Evolutionary conservation across 2,329 filamentous ascomycete genomes (phyloP).

Genomic region (Colletotrichum sojae): DNA sequence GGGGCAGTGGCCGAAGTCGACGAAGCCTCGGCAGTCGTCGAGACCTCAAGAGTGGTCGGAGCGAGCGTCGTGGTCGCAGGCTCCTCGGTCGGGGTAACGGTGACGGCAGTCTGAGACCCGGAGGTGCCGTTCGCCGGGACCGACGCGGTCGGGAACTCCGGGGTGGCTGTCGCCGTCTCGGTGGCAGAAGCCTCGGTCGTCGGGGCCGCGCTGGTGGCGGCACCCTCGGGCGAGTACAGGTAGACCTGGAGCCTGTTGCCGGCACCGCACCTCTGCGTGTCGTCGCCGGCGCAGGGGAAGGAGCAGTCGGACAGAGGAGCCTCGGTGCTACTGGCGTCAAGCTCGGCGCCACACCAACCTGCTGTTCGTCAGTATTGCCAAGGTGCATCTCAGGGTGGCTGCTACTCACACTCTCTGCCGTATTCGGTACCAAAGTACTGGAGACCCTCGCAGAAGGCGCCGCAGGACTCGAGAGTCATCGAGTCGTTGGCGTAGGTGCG

Average conservation of each 20-base stretch:
- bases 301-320: conserved; percentile 51
- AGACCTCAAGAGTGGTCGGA: neutral
- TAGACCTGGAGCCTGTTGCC: conserved; percentile 52
- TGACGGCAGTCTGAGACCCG: conserved; percentile 3
- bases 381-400: neutral
- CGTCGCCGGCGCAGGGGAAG: conserved; percentile 51
- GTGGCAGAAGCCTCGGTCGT: neutral
- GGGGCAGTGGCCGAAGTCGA: neutral
- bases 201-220: neutral
- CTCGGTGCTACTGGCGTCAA: conserved; percentile 47
- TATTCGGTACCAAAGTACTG: conserved; percentile 54
- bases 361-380: neutral
- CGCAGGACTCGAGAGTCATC: conserved; percentile 54
- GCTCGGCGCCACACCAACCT: conserved; percentile 52
- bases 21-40: neutral
- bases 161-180: neutral
- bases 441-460: conserved; percentile 48
- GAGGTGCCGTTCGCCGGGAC: neutral
- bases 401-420: conserved; percentile 50
- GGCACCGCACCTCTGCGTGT: conserved; percentile 53
- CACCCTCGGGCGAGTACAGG: conserved; percentile 37
- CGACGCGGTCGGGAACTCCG: neutral
- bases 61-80: neutral
- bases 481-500: conserved; percentile 48
- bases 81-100: neutral